Evolutionary conservation across 192 early-diverging fungal genomes (phyloP), one percentile per base, ranked within the genome.

Genomic region (Phlyctochytrium bullatum): DNA sequence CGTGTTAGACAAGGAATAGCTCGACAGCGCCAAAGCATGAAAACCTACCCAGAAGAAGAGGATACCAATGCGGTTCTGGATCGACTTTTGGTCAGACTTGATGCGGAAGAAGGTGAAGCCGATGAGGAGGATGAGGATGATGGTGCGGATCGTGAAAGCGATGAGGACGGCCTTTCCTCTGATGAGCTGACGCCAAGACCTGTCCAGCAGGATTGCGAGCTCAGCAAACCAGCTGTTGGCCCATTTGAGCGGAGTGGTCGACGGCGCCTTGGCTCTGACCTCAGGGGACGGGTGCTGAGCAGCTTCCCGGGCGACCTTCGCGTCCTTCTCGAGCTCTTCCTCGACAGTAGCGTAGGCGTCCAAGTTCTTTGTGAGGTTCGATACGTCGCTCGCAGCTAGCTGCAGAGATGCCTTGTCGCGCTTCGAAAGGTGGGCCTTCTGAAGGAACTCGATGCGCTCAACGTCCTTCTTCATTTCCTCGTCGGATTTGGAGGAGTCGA

Each of bases 131-230:
- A 77, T 80, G 6, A 84, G 50, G 0, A 80, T 34, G 0, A 88
- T 57, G 3, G 86, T 76, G 6, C 86, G 76, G 1, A 66, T 78
- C 61, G 80, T 73, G 62, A 82, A 81, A 16, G 83, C 80, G 29
- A 83, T 66, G 53, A 88, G 33, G 61, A 53, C 34, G 62, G 73
- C 64, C 27, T 69, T 67, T 62, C 79, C 69, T 53, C 80, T 75
- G 28, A 80, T 54, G 14, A 84, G 24, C 3, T 67, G 75, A 56
- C 73, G 76, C 64, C 70, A 65, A 34, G 68, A 69, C 14, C 82
- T 72, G 10, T 34, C 62, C 56, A 72, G 68, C 29, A 81, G 67
- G 4, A 71, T 63, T 0, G 27, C 40, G 17, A 84, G 62, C 30
- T 80, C 40, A 6, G 6, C 20, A 20, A 47, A 47, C 40, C 40